Evolutionary conservation across 116 monocot genomes (phyloP).

Genomic region (Trichopus zeylanicus): DNA sequence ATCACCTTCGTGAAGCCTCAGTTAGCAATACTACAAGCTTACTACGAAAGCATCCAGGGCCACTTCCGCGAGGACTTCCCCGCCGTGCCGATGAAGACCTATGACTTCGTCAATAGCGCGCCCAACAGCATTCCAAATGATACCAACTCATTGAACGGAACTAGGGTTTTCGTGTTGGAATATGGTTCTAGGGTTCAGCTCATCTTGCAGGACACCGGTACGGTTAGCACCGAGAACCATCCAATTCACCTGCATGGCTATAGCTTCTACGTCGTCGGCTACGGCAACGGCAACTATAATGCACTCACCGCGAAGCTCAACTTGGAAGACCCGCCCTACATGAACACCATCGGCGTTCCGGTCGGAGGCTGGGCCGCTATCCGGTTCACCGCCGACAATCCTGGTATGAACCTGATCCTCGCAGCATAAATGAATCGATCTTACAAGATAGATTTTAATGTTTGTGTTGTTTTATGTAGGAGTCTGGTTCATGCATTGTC

Average conservation of each 20-base stretch:
- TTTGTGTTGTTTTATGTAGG: no score
- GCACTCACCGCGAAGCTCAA: slow-evolving; percentile 31
- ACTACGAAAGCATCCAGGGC: slow-evolving; percentile 23
- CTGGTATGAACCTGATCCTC: no score
- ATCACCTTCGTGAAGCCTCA: slow-evolving; percentile 22
- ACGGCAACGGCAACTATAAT: slow-evolving; percentile 42
- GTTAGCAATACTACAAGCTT: slow-evolving; percentile 24
- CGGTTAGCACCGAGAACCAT: slow-evolving; percentile 44
- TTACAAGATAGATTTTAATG: no score
- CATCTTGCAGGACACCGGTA: slow-evolving; percentile 52
- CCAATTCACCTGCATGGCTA: slow-evolving; percentile 62
- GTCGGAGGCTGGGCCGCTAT: slow-evolving; percentile 59
- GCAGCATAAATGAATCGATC: no score
- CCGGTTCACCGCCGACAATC: slow-evolving; percentile 50
- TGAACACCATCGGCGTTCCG: slow-evolving; percentile 54
- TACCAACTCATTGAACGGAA: slow-evolving; percentile 26
- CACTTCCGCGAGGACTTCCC: slow-evolving; percentile 35
- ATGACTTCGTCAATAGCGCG: slow-evolving; percentile 32
- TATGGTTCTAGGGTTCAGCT: slow-evolving; percentile 39
- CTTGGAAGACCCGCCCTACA: slow-evolving; percentile 35
- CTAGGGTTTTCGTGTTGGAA: slow-evolving; percentile 29
- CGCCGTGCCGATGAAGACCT: slow-evolving; percentile 12
- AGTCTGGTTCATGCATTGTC: slow-evolving; percentile 42
- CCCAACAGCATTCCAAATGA: slow-evolving; percentile 31
- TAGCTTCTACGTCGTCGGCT: slow-evolving; percentile 58